Evolutionary conservation across 768 basidiomycete genomes (phyloP), one percentile per base, ranked within the genome.

Genomic region (Russula virescens): DNA sequence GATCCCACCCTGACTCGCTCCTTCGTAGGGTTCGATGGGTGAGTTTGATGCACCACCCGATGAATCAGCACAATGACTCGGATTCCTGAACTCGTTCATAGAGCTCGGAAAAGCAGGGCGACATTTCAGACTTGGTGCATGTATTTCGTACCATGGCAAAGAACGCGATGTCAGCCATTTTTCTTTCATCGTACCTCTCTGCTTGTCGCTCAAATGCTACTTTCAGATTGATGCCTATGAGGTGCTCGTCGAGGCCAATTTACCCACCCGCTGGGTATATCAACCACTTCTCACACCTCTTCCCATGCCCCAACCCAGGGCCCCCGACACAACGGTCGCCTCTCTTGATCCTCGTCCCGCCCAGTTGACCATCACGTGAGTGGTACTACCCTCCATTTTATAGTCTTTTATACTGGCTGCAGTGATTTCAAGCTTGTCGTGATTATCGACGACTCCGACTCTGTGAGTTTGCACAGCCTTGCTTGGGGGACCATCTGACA

Each of bases 391-490:
- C 23, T 42, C 25, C 25, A 38, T 35, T 31, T 23, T 21, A 55
- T 55, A 1, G n/a, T 13, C 35, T 23, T 45, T 60, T 10, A 63
- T 18, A 18, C n/a, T 28, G 0, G 23, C 28, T 16, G n/a, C 45
- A 75, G 75, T 59, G 75, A 75, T 52, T 73, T 76, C 68, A 79
- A 79, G 63, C 75, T 78, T 16, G 75, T 79, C 45, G 71, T 79
- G 48, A 62, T 79, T 42, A 67, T 79, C 25, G 75, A 77, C 51
- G 79, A 78, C 55, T 78, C 77, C 1, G 67, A 74, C 55, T 78
- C 79, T 1, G 75, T 75, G 26, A 56, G 67, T 45, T 52, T 70
- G 64, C 18, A 16, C 34, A 23, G 31, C 6, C 19, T 38, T 35
- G 13, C 50, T 18, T n/a, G 31, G 19, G 4, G 5, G 4, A 23